Percentiles rank a stretch among this genome's conserved stretches.
Conservation (phyloP, 2,329 filamentous ascomycete species). For the Lomentospora prolificans region DNA sequence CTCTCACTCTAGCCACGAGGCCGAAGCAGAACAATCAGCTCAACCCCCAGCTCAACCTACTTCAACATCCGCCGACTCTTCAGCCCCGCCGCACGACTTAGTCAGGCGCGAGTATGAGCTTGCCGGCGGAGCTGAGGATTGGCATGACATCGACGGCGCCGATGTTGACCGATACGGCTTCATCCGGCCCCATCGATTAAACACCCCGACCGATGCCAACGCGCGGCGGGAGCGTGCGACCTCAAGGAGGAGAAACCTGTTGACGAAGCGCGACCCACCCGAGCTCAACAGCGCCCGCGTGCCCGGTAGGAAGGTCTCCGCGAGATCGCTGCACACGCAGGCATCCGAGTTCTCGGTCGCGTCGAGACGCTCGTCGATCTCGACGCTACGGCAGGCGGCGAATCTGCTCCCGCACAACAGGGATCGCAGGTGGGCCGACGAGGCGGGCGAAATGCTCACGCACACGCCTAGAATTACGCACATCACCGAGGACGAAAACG, state of each 20-base stretch:
- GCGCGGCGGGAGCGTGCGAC: slow-evolving; percentile 7
- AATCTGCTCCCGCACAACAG: slow-evolving; percentile 53
- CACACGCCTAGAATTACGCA: slow-evolving; percentile 46
- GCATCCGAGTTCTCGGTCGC: slow-evolving; percentile 39
- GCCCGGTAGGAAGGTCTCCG: slow-evolving; percentile 45
- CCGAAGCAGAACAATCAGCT: slow-evolving; percentile 9
- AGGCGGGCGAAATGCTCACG: slow-evolving; percentile 58
- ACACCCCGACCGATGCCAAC: slow-evolving; percentile 26
- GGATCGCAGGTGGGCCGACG: slow-evolving; percentile 51
- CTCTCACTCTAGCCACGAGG: background rate
- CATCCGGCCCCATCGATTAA: slow-evolving; percentile 38
- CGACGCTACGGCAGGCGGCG: slow-evolving; percentile 45
- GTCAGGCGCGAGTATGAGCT: slow-evolving; percentile 33
- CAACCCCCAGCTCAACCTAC: slow-evolving; percentile 10
- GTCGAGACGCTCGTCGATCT: slow-evolving; percentile 44
- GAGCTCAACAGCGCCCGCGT: slow-evolving; percentile 27
- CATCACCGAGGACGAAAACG: slow-evolving; percentile 44
- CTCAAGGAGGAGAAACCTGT: slow-evolving; percentile 26
- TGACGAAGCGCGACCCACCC: slow-evolving; percentile 27
- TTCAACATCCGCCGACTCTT: slow-evolving; percentile 30
- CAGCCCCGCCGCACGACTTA: slow-evolving; percentile 29
- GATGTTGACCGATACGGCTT: slow-evolving; percentile 62
- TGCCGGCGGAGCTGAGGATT: slow-evolving; percentile 54
- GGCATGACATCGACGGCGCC: slow-evolving; percentile 51
- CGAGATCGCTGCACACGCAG: slow-evolving; percentile 49